Conservation (phyloP, 2,329 filamentous ascomycete genomes). For the Colletotrichum acutatum region DNA sequence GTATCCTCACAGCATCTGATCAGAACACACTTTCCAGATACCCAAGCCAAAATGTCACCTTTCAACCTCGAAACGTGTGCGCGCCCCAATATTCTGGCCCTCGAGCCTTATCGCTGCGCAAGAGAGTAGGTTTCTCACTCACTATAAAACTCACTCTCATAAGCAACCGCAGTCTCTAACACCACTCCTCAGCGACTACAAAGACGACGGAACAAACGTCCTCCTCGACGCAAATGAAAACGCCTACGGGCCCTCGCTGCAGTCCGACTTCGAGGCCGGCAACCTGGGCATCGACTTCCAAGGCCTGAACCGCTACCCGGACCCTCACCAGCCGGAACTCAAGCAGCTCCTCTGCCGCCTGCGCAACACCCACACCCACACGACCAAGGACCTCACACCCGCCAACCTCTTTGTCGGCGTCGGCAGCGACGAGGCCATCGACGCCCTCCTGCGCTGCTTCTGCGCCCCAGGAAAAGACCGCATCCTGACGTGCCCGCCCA, state of each 20-base stretch:
- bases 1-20: background rate
- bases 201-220: slow-evolving; percentile 95
- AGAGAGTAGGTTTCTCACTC: slow-evolving; percentile 71
- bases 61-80: slow-evolving; percentile 82
- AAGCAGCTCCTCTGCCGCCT: slow-evolving; percentile 89
- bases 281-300: slow-evolving; percentile 78
- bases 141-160: background rate
- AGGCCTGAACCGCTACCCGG: slow-evolving; percentile 92
- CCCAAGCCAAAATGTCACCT: slow-evolving; percentile 58
- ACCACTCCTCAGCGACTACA: slow-evolving; percentile 82
- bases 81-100: slow-evolving; percentile 78
- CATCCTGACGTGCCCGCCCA: slow-evolving; percentile 94
- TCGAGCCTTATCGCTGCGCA: slow-evolving; percentile 84
- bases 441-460: slow-evolving; percentile 92
- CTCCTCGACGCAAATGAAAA: slow-evolving; percentile 99
- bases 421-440: slow-evolving; percentile 96
- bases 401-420: slow-evolving; percentile 94
- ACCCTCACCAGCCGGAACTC: slow-evolving; percentile 89
- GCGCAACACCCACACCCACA: slow-evolving; percentile 87
- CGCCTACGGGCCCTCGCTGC: slow-evolving; percentile 86
- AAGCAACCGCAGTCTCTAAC: background rate
- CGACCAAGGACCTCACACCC: slow-evolving; percentile 76
- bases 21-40: background rate
- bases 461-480: slow-evolving; percentile 88
- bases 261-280: slow-evolving; percentile 58